phyloP scores from a whole-genome alignment of 495 filamentous ascomycete species.

The Hyaloscypha bicolor region DNA sequence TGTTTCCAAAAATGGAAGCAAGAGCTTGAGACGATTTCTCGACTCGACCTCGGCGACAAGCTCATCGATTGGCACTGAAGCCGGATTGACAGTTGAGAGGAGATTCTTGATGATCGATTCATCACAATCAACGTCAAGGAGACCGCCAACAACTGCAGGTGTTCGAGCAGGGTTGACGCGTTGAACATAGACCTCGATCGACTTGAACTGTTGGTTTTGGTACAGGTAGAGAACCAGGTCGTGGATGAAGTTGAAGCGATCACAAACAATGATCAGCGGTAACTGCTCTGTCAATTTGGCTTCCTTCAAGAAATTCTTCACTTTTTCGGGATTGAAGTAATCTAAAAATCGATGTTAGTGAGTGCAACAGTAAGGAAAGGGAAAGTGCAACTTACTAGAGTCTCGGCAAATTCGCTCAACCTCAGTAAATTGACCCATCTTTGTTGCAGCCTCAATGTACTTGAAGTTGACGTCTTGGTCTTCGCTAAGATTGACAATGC shows the following conservation, averaged over 20 bases:
- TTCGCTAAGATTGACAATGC: slow-evolving; percentile 95
- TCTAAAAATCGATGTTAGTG: slow-evolving; percentile 17
- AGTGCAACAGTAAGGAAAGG: neutral
- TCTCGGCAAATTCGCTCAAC: slow-evolving; percentile 97
- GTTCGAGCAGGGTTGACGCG: slow-evolving; percentile 94
- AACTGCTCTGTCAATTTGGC: slow-evolving; percentile 89
- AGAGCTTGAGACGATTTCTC: slow-evolving; percentile 91
- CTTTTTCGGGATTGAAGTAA: slow-evolving; percentile 92
- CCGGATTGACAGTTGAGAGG: slow-evolving; percentile 81
- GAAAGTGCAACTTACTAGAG: slow-evolving; percentile 52
- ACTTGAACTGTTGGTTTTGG: slow-evolving; percentile 99
- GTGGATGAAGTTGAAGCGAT: slow-evolving; percentile 97
- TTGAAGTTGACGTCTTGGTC: slow-evolving; percentile 98
- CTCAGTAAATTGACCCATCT: slow-evolving; percentile 87
- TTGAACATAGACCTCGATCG: slow-evolving; percentile 99
- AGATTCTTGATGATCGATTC: slow-evolving; percentile 94
- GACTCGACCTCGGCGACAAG: slow-evolving; percentile 94
- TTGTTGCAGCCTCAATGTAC: slow-evolving; percentile 96
- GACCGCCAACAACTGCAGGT: slow-evolving; percentile 89
- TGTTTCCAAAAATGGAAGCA: slow-evolving; percentile 94
- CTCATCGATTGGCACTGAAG: slow-evolving; percentile 91
- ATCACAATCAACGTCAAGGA: slow-evolving; percentile 98
- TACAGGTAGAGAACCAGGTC: slow-evolving; percentile 97
- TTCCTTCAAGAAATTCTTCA: slow-evolving; percentile 99
- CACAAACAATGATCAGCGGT: slow-evolving; percentile 97